Conservation (phyloP, 108 stramenopile species). For the Pseudonitzschia delicatissima region DNA sequence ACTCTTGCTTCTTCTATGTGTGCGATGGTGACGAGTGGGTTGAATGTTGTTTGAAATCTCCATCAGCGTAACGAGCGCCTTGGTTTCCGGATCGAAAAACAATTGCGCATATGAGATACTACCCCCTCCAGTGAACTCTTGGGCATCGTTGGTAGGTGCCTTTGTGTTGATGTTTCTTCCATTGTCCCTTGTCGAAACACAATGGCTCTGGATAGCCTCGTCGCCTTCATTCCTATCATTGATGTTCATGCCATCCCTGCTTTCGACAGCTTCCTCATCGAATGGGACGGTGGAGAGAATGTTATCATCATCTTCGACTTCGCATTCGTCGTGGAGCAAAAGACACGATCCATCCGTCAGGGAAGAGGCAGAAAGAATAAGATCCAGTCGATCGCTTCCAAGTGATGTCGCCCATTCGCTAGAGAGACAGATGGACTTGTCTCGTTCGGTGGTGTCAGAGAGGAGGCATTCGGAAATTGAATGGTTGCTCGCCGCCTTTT, state of each 20-base stretch:
- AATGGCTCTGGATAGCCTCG: not conserved
- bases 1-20: not conserved
- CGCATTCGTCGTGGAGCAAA: not conserved
- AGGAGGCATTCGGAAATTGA: too few species aligned
- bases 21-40: not conserved
- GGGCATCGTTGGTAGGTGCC: not conserved
- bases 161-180: not conserved
- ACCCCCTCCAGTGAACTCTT: not conserved
- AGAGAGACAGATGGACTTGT: too few species aligned
- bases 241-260: not conserved
- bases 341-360: not conserved
- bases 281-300: too few species aligned
- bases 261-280: not conserved
- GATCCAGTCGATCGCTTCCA: not conserved
- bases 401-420: not conserved
- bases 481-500: not conserved
- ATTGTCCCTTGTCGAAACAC: not conserved
- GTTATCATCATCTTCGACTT: not conserved
- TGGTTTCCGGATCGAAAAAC: slow-evolving; percentile 31
- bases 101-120: slow-evolving; percentile 22
- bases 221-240: not conserved
- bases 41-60: not conserved
- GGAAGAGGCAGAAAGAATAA: not conserved
- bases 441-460: not conserved
- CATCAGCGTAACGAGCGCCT: slow-evolving; percentile 27